Conservation (phyloP, 208 protist genomes). For the Trypanosomatidae sp. region DNA sequence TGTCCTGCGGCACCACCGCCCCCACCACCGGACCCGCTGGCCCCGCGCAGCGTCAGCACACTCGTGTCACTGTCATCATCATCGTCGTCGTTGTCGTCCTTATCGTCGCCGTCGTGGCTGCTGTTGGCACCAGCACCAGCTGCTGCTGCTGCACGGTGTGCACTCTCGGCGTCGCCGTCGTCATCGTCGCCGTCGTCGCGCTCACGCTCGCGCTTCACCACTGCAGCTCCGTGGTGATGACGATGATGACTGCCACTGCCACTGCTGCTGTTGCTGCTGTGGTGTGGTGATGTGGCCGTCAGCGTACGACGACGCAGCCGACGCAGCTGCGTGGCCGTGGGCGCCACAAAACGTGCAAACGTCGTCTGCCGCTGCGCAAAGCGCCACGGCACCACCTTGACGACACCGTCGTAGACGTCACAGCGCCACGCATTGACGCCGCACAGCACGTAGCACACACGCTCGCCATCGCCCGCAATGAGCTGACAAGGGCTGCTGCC, state of each 20-base stretch:
- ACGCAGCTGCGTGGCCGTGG: constrained; percentile 1
- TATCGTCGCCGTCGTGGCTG: constrained; percentile 6
- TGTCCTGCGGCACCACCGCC: not conserved
- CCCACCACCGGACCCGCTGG: not conserved
- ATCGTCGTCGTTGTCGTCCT: constrained; percentile 2
- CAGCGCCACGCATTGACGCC: constrained; percentile 62
- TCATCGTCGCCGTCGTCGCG: too few relatives aligned
- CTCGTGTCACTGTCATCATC: constrained; percentile 3
- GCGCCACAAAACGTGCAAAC: constrained; percentile 46
- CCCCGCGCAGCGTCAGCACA: constrained; percentile 5
- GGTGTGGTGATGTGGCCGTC: not conserved
- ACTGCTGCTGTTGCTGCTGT: not conserved
- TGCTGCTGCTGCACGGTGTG: too few relatives aligned
- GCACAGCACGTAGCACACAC: constrained; percentile 53
- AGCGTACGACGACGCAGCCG: constrained; percentile 1
- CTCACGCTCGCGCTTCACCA: too few relatives aligned
- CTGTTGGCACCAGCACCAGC: too few relatives aligned
- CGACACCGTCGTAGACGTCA: constrained; percentile 25
- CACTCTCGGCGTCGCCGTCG: too few relatives aligned
- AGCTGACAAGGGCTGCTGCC: constrained; percentile 45
- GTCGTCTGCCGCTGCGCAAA: constrained; percentile 34
- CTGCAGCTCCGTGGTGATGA: too few relatives aligned
- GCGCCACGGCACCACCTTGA: constrained; percentile 59
- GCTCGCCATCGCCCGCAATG: constrained; percentile 50
- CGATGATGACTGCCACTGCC: too few relatives aligned